Evolutionary conservation across 1,284 basidiomycete species (phyloP), one percentile per base, ranked within the genome.

Genomic region (Ceratobasidium sp.): DNA sequence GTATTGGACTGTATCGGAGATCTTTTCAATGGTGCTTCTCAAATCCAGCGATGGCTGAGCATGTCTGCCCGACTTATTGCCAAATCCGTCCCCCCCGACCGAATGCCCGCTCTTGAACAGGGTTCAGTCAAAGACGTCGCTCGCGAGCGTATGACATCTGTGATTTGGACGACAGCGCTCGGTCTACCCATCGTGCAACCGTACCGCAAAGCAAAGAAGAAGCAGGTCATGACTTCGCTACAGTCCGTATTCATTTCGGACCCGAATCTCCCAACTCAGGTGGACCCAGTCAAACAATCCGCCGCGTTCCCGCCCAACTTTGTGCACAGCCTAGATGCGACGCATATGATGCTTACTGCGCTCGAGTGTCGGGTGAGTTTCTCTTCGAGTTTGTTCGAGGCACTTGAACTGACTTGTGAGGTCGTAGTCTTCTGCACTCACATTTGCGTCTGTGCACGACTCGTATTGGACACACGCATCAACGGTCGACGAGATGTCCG

Each of bases 291-390:
- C 76, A 98, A 98, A 83, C 97, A 99, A 82, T 93, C 96, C 0
- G 91, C 94, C 1, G 98, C 97, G 1, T 99, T 99, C 90, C 97
- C 97, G 14, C 98, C 97, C 50, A 99, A 99, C 86, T 99, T 97
- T 81, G 95, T 99, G 75, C 98, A 99, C 83, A 96, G 93, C 80
- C 87, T 99, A 63, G 98, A 99, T 82, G 98, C 98, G 2, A 98
- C 97, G 0, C 98, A 99, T 84, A 99, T 99, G 97, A 93, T 99
- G 88, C 84, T 99, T 78, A 99, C 97, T 0, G 97, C 97, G n/a
- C 86, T 98, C 51, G 92, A 95, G 80, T 98, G 95, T 81, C 85
- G 88, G 79, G 92, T 94, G 82, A 76, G 89, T 85, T 11, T 29
- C 19, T 41, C 9, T 47, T 44, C 74, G 74, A 48, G 63, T 27